Percentiles rank a stretch among this genome's conserved stretches.
phyloP scores from a whole-genome alignment of 108 stramenopile species.

The Discostella pseudostelligera region DNA sequence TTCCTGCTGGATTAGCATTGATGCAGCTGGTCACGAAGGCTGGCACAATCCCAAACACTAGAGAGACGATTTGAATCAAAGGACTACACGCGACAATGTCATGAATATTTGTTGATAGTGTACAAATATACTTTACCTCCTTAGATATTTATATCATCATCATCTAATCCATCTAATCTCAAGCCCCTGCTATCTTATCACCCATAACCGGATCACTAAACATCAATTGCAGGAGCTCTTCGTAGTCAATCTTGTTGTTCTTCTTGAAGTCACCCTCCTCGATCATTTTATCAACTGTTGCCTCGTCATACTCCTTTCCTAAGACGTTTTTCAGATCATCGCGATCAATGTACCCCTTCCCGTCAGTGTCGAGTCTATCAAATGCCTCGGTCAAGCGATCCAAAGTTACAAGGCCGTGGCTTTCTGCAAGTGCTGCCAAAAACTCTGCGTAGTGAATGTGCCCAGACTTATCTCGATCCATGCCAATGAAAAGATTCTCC shows the following conservation, averaged over 20 bases:
- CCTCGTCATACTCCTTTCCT: constrained; percentile 62
- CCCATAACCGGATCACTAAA: constrained; percentile 46
- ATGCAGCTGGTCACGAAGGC: constrained; percentile 70
- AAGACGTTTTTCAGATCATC: constrained; percentile 60
- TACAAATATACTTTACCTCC: not conserved
- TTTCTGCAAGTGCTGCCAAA: constrained; percentile 70
- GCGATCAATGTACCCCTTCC: constrained; percentile 65
- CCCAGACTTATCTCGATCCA: constrained; percentile 70
- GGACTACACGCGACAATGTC: not conserved
- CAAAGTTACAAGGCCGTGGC: constrained; percentile 60
- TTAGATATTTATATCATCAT: not conserved
- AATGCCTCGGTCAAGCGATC: constrained; percentile 73
- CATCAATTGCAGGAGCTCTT: constrained; percentile 67
- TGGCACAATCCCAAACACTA: constrained; percentile 47
- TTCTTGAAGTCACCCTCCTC: constrained; percentile 58
- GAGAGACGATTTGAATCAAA: not conserved
- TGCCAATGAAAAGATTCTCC: constrained; percentile 54
- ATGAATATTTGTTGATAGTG: not conserved
- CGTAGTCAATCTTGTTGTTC: constrained; percentile 67
- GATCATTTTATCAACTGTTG: constrained; percentile 63
- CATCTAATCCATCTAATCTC: not conserved
- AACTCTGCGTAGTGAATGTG: constrained; percentile 75
- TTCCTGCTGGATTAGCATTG: constrained; percentile 66
- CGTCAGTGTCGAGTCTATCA: constrained; percentile 70
- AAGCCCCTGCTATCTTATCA: constrained; percentile 18